Evolutionary conservation across 139 green algal species (phyloP).

Genomic region (Auxenochlorella protothecoides): DNA sequence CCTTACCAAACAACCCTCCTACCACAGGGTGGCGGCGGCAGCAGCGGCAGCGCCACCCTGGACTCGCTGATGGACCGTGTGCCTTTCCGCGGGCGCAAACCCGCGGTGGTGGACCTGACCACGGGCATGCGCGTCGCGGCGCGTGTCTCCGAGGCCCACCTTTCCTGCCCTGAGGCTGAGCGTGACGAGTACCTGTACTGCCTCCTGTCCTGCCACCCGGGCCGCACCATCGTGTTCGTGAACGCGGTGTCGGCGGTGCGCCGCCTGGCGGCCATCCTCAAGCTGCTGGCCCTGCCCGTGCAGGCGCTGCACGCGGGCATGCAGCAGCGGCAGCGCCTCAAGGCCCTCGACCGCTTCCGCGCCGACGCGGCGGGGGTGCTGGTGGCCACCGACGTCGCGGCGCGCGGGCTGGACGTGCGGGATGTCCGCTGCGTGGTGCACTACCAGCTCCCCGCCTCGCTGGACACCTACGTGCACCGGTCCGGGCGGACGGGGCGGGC

Average conservation of each 20-base stretch:
- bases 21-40: slow-evolving; percentile 40
- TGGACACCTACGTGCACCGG: slow-evolving; percentile 94
- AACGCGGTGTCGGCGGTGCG: slow-evolving; percentile 76
- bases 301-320: slow-evolving; percentile 51
- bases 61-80: slow-evolving; percentile 73
- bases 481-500: slow-evolving; percentile 79
- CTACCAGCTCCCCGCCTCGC: slow-evolving; percentile 86
- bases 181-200: slow-evolving; percentile 80
- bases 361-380: slow-evolving; percentile 54
- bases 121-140: slow-evolving; percentile 35
- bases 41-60: slow-evolving; percentile 47
- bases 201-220: slow-evolving; percentile 66
- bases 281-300: slow-evolving; percentile 63
- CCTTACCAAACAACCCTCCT: not conserved
- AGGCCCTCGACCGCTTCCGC: slow-evolving; percentile 87
- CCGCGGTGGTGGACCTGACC: slow-evolving; percentile 76
- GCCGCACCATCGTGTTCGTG: slow-evolving; percentile 86
- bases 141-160: slow-evolving; percentile 44
- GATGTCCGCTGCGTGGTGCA: slow-evolving; percentile 69
- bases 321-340: slow-evolving; percentile 93
- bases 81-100: slow-evolving; percentile 35
- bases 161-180: slow-evolving; percentile 49
- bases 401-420: slow-evolving; percentile 83
- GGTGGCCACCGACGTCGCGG: slow-evolving; percentile 93
- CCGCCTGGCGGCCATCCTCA: slow-evolving; percentile 69